Conservation (phyloP, 139 green algal species). For the Chara braunii region DNA sequence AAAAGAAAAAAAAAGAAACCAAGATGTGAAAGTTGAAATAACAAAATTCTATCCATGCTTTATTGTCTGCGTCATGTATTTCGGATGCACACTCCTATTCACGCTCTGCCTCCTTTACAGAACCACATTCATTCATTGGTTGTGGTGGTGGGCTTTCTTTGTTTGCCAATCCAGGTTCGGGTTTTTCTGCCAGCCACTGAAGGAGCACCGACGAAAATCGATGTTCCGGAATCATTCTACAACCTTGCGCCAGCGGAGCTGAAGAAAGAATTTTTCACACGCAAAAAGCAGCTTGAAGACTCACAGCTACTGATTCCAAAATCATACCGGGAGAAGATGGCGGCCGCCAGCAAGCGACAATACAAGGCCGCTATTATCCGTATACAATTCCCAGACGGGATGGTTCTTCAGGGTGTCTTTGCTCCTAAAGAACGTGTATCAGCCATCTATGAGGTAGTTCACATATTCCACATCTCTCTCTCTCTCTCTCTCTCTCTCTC, state of each 20-base stretch:
- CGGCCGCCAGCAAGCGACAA: background rate
- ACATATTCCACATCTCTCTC: background rate
- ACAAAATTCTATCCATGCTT: no score
- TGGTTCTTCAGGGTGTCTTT: constrained; percentile 36
- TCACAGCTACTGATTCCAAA: constrained; percentile 36
- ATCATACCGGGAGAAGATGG: constrained; percentile 18
- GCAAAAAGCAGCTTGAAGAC: constrained; percentile 9
- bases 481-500: background rate
- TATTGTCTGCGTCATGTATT: no score
- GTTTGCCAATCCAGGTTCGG: no score
- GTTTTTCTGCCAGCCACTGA: constrained; percentile 25
- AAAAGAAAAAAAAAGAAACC: no score
- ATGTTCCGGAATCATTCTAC: constrained; percentile 34
- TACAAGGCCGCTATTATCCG: constrained; percentile 23
- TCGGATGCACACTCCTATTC: no score
- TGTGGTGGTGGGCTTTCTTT: no score
- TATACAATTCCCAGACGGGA: constrained; percentile 24
- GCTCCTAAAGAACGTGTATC: constrained; percentile 11
- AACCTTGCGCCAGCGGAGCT: constrained; percentile 16
- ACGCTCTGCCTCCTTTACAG: no score
- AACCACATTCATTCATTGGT: no score
- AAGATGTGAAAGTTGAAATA: no score
- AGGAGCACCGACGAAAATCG: constrained; percentile 14
- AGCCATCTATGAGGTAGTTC: constrained; percentile 37
- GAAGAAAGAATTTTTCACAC: constrained; percentile 1